Base-by-base conservation (phyloP, 148 eudicot species). In the Heliosperma pusillum region DNA sequence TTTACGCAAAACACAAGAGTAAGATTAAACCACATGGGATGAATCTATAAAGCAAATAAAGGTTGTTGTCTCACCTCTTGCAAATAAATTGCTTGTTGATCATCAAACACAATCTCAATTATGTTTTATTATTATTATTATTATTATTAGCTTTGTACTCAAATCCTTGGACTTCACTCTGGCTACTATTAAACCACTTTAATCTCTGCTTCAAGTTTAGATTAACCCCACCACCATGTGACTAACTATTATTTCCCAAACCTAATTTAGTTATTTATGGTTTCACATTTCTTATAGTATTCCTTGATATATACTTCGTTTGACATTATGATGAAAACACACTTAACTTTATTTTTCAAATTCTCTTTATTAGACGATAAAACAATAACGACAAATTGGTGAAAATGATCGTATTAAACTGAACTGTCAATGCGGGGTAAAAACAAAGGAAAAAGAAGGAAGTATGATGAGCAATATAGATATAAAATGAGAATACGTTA, bases 151-250 rank as follows among this genome's bases (percentile, higher is more conserved):
- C n/a, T n/a, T n/a, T n/a, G 26, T 58, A 29, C 16, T 24, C 4
- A 33, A 52, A 76, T 65, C 29, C 80, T 72, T 71, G 26, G 42
- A 71, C 42, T 65, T 72, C 64, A 80, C 77, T 76, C 69, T 65
- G 69, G 62, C 58, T 0, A 33, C 55, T 15, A 16, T 50, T 3
- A 50, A 50, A 50, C 17, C 55, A 78, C 9, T 25, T n/a, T 22
- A 40, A 78, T 73, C 19, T 36, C 17, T 72, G 26, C 9, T 71
- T 80, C 60, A 15, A 76, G 55, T 53, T 77, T 44, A 45, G 72
- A 66, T 74, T 60, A 73, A 47, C 79, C 79, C 86, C 78, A 77
- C 86, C 74, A 76, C 21, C 86, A 84, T 84, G 86, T 84, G 83
- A 80, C 73, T 73, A 71, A 77, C 53, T 69, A 78, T 78, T 15